Conservation (phyloP, 257 asterid genomes). For the Dorcoceras hygrometricum region DNA sequence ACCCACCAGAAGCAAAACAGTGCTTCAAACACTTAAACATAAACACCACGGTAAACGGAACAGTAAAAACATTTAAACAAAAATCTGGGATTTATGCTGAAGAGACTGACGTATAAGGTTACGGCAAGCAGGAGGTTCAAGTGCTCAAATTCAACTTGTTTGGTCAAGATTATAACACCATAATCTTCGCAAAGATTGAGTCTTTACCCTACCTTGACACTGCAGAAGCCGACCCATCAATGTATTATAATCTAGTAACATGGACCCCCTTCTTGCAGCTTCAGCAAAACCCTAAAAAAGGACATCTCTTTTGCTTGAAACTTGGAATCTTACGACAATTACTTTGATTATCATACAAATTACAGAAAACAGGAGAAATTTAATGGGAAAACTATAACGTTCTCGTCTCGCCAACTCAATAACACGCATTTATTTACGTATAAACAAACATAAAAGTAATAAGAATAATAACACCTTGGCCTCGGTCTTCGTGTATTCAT, state of each 20-base stretch:
- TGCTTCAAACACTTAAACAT: constrained; percentile 15
- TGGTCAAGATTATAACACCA: constrained; percentile 38
- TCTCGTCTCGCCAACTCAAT: constrained; percentile 18
- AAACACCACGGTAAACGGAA: constrained; percentile 14
- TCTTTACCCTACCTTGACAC: constrained; percentile 65
- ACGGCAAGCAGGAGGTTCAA: constrained; percentile 24
- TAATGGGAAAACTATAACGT: constrained; percentile 22
- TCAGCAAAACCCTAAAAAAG: constrained; percentile 51
- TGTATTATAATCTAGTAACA: constrained; percentile 20
- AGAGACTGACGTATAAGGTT: constrained; percentile 19
- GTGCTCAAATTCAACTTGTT: constrained; percentile 21
- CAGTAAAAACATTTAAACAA: constrained; percentile 5
- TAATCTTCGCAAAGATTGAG: constrained; percentile 38
- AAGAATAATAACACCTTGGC: too few relatives aligned
- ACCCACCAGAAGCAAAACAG: constrained; percentile 3
- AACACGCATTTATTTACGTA: constrained; percentile 22
- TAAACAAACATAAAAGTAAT: constrained; percentile 17
- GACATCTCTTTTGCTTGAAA: constrained; percentile 24
- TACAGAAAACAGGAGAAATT: constrained; percentile 19
- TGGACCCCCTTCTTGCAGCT: constrained; percentile 49
- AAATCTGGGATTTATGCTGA: constrained; percentile 18
- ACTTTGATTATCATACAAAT: neutral
- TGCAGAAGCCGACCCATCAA: constrained; percentile 38
- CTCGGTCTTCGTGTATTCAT: too few relatives aligned
- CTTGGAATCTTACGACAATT: constrained; percentile 43